Conservation (phyloP, 2,329 filamentous ascomycete species). For the Sarocladium oryzae region DNA sequence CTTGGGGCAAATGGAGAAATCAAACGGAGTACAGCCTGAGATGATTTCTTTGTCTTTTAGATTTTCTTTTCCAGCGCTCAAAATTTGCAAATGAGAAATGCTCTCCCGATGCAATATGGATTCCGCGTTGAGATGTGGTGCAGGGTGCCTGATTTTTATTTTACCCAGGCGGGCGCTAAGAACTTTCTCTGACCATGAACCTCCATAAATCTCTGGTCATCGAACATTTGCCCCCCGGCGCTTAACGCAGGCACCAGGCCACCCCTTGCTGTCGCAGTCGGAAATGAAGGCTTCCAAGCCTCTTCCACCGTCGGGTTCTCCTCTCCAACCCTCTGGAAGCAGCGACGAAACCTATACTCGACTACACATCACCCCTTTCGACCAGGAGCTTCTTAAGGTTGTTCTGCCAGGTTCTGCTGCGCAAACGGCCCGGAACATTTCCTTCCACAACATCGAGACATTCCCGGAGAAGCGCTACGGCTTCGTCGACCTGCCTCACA, state of each 20-base stretch:
- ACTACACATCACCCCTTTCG: conserved; percentile 85
- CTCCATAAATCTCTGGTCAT: not conserved
- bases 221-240: not conserved
- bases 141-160: not conserved
- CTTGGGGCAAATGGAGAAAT: no score
- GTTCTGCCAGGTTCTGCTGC: conserved; percentile 64
- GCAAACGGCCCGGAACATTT: conserved; percentile 67
- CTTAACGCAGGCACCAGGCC: not conserved
- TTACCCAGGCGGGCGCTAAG: not conserved
- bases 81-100: no score
- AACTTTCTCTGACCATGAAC: not conserved
- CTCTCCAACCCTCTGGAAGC: conserved; percentile 9
- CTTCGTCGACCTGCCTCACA: conserved; percentile 73
- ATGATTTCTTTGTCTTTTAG: no score
- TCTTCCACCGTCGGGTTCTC: not conserved
- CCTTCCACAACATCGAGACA: conserved; percentile 79
- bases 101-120: no score
- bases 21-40: no score
- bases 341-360: conserved; percentile 23
- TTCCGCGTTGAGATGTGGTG: not conserved
- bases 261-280: not conserved
- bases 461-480: conserved; percentile 90
- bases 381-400: conserved; percentile 62
- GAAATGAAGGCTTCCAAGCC: not conserved
- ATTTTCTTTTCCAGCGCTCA: no score